Base-by-base conservation (phyloP, 176 grass and related monocot species). In the Stipa capillata region DNA sequence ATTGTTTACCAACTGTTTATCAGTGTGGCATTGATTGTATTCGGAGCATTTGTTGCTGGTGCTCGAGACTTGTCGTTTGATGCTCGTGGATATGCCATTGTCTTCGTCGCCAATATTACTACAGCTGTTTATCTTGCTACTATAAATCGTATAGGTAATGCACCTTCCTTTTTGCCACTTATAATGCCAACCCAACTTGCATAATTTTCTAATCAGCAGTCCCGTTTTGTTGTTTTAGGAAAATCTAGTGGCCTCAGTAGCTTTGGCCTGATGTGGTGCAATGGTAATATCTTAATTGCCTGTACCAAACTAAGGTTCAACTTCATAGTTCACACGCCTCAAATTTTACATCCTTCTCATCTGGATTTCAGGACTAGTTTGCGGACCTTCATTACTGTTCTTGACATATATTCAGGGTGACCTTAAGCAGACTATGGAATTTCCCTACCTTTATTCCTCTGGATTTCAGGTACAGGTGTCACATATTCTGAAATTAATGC, bases 211-310 rank as follows among this genome's bases (percentile, higher is more conserved):
- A 53, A 77, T 48, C 6, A 33, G 40, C 65, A 73, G 23, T n/a
- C 73, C 54, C 56, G 10, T 69, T 65, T 80, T 74, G 32, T 80
- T 77, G 18, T 85, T 81, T 5, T 51, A 99, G 97, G 97, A 54
- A 99, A 99, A 88, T 93, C 90, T 21, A 99, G 97, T 32, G 90
- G 97, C 11, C 78, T 99, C 21, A 99, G 91, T 83, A 99, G 86
- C 86, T 99, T 99, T 93, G 97, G 97, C 74, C 79, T 99, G 73
- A 99, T 99, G 97, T 99, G 97, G 97, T 99, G 97, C 84, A 99
- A 99, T 80, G 97, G 97, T 99, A 93, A 63, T 63, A 43, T 78
- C 70, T 67, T 66, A n/a, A 57, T 72, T 53, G 16, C 55, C 18
- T 76, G 47, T 79, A 71, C 58, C 53, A 23, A 70, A 52, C 80